phyloP scores from a whole-genome alignment of 2,329 filamentous ascomycete genomes.

The Aureobasidium sp. region DNA sequence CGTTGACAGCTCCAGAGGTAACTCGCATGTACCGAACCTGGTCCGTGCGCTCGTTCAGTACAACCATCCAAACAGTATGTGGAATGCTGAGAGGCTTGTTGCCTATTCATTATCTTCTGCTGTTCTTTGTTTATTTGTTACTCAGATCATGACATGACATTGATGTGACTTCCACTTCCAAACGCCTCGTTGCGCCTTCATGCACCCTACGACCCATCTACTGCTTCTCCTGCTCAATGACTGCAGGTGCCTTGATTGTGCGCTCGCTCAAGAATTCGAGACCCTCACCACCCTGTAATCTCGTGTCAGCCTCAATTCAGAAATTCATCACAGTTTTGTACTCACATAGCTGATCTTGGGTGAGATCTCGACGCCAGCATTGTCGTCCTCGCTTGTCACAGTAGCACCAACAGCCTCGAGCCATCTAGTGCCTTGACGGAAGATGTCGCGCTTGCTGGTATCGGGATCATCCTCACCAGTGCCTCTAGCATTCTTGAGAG shows the following conservation, averaged over 20 bases:
- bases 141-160: not conserved
- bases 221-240: conserved; percentile 51
- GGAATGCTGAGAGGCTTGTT: not conserved
- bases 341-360: conserved; percentile 93
- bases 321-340: not conserved
- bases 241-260: conserved; percentile 54
- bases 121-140: not conserved
- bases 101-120: not conserved
- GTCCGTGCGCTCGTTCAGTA: not conserved
- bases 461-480: conserved; percentile 90
- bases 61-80: not conserved
- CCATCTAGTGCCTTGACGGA: conserved; percentile 85
- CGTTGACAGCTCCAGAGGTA: not conserved
- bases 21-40: not conserved
- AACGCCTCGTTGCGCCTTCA: not conserved
- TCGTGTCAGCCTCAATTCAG: not conserved
- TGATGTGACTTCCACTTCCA: not conserved
- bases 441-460: conserved; percentile 83
- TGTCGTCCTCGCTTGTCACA: conserved; percentile 55
- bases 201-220: not conserved
- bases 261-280: conserved; percentile 51
- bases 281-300: conserved; percentile 50
- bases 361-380: conserved; percentile 76
- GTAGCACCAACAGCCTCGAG: conserved; percentile 66
- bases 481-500: conserved; percentile 81